Evolutionary conservation across 805 yeast species (phyloP).

Genomic region (Ogataea pini): DNA sequence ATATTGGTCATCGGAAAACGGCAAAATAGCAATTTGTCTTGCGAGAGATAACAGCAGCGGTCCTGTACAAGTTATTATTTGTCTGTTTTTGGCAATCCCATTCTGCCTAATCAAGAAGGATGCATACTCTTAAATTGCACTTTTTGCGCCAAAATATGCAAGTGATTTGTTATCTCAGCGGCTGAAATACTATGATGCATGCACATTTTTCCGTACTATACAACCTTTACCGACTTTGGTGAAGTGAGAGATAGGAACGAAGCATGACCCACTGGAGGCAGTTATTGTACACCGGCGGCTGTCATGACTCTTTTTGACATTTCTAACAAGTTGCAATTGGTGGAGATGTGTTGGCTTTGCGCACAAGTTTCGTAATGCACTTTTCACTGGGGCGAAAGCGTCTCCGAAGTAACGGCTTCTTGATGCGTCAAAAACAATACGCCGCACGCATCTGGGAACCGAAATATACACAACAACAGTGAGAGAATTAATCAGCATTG

Average conservation of each 20-base stretch:
- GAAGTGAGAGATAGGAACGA: neutral
- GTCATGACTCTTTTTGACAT: too few species aligned
- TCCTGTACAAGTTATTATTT: neutral
- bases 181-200: neutral
- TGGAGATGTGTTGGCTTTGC: too few species aligned
- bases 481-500: neutral
- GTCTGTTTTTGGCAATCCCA: slow-evolving; percentile 1
- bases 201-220: neutral
- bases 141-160: neutral
- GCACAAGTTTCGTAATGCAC: too few species aligned
- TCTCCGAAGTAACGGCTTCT: neutral
- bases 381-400: too few species aligned
- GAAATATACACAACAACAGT: slow-evolving; percentile 5
- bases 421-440: neutral
- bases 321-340: too few species aligned
- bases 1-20: neutral
- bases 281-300: too few species aligned
- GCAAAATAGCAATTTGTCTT: neutral
- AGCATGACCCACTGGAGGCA: too few species aligned
- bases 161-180: neutral
- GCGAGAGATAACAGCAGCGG: slow-evolving; percentile 2
- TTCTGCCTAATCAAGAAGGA: neutral
- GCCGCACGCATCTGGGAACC: neutral
- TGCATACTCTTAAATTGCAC: slow-evolving; percentile 3
- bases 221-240: neutral